Conservation (phyloP, 1,139 yeast species). For the Yamadazyma sp. region DNA sequence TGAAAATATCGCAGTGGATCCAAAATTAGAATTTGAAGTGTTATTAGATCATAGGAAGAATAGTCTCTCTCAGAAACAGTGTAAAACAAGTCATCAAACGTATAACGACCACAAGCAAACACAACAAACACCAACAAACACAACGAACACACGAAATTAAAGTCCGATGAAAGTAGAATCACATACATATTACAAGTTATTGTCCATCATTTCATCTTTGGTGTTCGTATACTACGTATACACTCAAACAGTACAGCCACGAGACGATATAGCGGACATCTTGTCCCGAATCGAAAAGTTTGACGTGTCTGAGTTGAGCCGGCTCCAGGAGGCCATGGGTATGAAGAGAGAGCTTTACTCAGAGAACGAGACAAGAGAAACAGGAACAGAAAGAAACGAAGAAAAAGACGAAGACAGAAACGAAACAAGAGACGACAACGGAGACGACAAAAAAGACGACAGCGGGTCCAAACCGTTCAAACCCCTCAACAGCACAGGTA, state of each 20-base stretch:
- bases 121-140: too few relatives aligned
- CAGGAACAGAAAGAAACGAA: neutral
- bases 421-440: neutral
- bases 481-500: conserved; percentile 18
- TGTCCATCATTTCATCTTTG: neutral
- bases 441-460: conserved; percentile 2
- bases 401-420: conserved; percentile 5
- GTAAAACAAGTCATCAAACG: too few relatives aligned
- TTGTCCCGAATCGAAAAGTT: conserved; percentile 7
- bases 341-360: conserved; percentile 1
- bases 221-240: neutral
- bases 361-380: conserved; percentile 1
- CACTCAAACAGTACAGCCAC: neutral
- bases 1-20: neutral
- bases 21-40: too few relatives aligned
- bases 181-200: neutral
- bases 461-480: conserved; percentile 1
- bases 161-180: neutral
- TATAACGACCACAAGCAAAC: too few relatives aligned
- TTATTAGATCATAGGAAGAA: too few relatives aligned
- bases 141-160: neutral
- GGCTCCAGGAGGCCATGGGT: conserved; percentile 4
- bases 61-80: too few relatives aligned
- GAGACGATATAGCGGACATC: conserved; percentile 9
- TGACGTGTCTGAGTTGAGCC: conserved; percentile 9